These are phyloP conservation scores for Pseudogymnoascus sp. DNA, from an alignment of 2,329 filamentous ascomycete species.

Conservation along the genomic window DNA sequence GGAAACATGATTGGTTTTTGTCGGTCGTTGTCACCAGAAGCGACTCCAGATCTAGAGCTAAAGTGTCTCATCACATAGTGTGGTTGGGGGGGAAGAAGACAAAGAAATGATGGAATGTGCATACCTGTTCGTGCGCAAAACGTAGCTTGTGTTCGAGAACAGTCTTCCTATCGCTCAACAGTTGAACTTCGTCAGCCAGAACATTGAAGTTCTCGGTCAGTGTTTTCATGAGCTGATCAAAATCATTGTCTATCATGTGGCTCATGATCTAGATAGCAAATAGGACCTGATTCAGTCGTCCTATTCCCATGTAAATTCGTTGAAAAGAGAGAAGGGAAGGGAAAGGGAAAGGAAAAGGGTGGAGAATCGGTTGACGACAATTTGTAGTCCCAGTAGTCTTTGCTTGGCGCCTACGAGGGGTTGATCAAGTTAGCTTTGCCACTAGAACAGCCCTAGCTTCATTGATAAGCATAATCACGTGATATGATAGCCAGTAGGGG, in stretches of 20 bases:
- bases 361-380: conserved; percentile 8
- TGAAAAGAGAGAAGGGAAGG: conserved; percentile 23
- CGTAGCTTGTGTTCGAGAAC: conserved; percentile 59
- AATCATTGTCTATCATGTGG: conserved; percentile 20
- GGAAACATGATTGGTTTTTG: conserved; percentile 41
- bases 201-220: conserved; percentile 57
- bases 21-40: conserved; percentile 54
- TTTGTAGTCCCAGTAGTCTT: conserved; percentile 7
- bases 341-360: conserved; percentile 8
- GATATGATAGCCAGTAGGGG: neutral
- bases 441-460: neutral
- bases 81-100: neutral
- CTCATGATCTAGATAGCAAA: conserved; percentile 7
- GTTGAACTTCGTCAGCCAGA: conserved; percentile 57
- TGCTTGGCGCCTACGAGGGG: conserved; percentile 6
- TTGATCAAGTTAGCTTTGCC: conserved; percentile 2
- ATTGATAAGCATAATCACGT: conserved; percentile 4
- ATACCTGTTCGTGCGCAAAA: conserved; percentile 59
- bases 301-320: conserved; percentile 1
- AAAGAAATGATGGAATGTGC: conserved; percentile 23
- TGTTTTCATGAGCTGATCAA: conserved; percentile 42
- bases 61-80: conserved; percentile 39
- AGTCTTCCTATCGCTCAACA: conserved; percentile 54
- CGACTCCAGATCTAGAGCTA: conserved; percentile 84
- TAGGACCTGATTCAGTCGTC: conserved; percentile 4